Evolutionary conservation across 2,329 filamentous ascomycete species (phyloP).

Genomic region (Cytospora schulzeri): DNA sequence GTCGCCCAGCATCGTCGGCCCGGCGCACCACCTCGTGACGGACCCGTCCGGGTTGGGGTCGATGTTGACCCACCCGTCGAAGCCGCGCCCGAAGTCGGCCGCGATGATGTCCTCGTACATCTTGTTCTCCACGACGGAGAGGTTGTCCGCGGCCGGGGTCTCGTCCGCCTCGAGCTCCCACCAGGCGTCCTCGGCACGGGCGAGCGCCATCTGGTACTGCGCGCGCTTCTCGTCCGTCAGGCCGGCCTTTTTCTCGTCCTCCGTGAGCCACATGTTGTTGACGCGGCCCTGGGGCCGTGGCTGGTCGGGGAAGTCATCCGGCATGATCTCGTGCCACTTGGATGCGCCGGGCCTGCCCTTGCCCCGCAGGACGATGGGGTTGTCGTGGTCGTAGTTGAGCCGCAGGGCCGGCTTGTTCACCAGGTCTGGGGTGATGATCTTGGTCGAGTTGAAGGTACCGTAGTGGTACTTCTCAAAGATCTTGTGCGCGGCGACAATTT

Average conservation of each 20-base stretch:
- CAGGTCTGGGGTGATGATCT: constrained; percentile 30
- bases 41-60: constrained; percentile 21
- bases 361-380: constrained; percentile 38
- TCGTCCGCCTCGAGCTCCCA: constrained; percentile 15
- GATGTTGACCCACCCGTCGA: constrained; percentile 28
- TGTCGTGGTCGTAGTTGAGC: constrained; percentile 27
- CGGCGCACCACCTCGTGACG: constrained; percentile 3
- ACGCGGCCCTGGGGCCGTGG: constrained; percentile 29
- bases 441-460: constrained; percentile 34
- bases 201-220: constrained; percentile 5
- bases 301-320: constrained; percentile 8
- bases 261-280: constrained; percentile 39
- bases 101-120: constrained; percentile 40
- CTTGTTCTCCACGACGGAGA: constrained; percentile 40
- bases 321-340: constrained; percentile 4
- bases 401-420: constrained; percentile 36
- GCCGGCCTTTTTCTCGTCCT: background rate
- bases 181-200: constrained; percentile 30
- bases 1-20: constrained; percentile 5
- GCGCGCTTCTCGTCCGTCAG: background rate
- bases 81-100: constrained; percentile 4
- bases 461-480: constrained; percentile 42
- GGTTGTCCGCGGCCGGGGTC: constrained; percentile 33
- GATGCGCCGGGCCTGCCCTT: constrained; percentile 19
- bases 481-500: constrained; percentile 40